Evolutionary conservation across 768 basidiomycete genomes (phyloP), one percentile per base, ranked within the genome.

Genomic region (Termitomyces heimii): DNA sequence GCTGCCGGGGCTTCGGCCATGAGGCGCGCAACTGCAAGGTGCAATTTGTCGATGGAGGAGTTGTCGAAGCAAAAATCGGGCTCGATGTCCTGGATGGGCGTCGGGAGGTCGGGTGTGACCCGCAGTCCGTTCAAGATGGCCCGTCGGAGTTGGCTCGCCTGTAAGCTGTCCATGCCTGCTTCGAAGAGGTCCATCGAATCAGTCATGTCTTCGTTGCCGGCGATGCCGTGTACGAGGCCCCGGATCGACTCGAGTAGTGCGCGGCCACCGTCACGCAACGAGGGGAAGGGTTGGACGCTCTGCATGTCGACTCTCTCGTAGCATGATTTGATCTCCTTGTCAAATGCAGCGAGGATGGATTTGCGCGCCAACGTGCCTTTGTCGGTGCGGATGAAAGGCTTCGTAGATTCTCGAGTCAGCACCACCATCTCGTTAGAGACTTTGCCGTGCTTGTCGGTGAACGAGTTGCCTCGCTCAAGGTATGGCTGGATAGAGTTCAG

Each of bases 101-200:
- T 42, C 1, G 61, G 60, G 20, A 66, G 62, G 16, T 59, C 57
- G 2, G 60, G 57, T 8, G 69, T 71, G 22, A 59, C 62, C 14
- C 62, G 65, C 9, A 72, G 62, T 28, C 62, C 56, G 28, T 60
- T 64, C 9, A 71, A 45, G 43, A 73, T 60, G 7, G 66, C 63
- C 7, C 70, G 66, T n/a, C 70, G 69, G 22, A 77, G 63, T 14
- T 71, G 59, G 46, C 63, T 70, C 12, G 74, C 73, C 45, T 75
- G 75, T 31, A 75, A 53, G 53, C 73, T 74, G 56, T 75, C 74
- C 74, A 77, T 73, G 1, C 75, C 75, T 1, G 63, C 64, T 62
- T 75, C 74, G 55, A 77, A 75, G 53, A 77, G 72, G 57, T 75
- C 74, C 16, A 63, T 52, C 13, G 54, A 44, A 47, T 65, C 62